phyloP scores from a whole-genome alignment of 148 eudicot species.

The Dianthus caryophyllus region DNA sequence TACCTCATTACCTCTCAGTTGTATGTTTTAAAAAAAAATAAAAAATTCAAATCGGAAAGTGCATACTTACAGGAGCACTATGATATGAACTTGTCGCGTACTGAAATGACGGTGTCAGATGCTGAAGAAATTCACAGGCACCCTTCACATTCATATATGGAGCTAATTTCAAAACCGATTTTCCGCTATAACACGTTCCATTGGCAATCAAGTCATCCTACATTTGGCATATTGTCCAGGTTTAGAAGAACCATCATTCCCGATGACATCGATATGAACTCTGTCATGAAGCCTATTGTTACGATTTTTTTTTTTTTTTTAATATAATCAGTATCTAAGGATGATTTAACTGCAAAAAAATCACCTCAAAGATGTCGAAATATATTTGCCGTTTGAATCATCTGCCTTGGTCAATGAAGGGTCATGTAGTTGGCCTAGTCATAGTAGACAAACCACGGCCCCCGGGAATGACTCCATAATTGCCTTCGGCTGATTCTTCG shows the following conservation, averaged over 20 bases:
- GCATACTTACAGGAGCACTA: neutral
- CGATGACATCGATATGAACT: neutral
- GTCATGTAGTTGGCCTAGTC: constrained; percentile 78
- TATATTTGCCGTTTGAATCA: constrained; percentile 1
- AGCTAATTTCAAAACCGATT: neutral
- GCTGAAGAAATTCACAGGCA: neutral
- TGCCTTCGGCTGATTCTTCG: constrained; percentile 51
- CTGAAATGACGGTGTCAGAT: neutral
- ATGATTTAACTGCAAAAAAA: constrained; percentile 5
- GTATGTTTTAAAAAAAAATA: neutral
- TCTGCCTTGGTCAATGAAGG: neutral
- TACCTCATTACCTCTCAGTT: neutral
- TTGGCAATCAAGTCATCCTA: neutral
- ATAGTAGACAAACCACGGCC: constrained; percentile 84
- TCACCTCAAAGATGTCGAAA: constrained; percentile 8
- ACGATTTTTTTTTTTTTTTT: too few relatives aligned
- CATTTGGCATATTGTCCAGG: constrained; percentile 1
- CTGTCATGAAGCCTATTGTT: too few relatives aligned
- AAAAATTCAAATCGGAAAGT: constrained; percentile 3
- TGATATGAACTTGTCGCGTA: neutral
- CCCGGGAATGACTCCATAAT: constrained; percentile 47
- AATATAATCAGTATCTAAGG: too few relatives aligned
- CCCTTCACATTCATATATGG: neutral
- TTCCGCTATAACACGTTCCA: constrained; percentile 2
- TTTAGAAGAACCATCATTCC: neutral